phyloP scores from a whole-genome alignment of 352 stramenopile genomes.

The Bremia lactucae region DNA sequence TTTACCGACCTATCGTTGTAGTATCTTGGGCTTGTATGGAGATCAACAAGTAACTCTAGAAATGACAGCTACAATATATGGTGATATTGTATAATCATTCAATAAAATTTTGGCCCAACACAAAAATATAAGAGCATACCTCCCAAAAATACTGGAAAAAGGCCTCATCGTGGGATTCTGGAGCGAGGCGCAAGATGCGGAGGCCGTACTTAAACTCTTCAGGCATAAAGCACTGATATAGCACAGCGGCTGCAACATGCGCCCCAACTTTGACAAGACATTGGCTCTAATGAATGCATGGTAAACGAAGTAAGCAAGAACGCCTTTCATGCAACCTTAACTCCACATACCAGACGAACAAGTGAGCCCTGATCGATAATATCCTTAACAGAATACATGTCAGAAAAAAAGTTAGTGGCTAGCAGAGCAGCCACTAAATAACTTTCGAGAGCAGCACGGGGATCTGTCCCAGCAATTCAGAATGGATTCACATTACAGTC shows the following conservation, averaged over 20 bases:
- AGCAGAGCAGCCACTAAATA: slow-evolving; percentile 70
- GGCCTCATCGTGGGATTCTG: slow-evolving; percentile 52
- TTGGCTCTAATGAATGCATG: slow-evolving; percentile 38
- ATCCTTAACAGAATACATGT: slow-evolving; percentile 55
- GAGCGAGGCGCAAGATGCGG: slow-evolving; percentile 61
- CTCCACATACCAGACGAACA: slow-evolving; percentile 52
- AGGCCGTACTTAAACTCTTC: slow-evolving; percentile 79
- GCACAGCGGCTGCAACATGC: slow-evolving; percentile 66
- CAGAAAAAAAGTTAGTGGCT: slow-evolving; percentile 75
- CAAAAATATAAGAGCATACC: slow-evolving; percentile 20
- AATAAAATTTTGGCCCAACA: no score
- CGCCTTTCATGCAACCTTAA: neutral
- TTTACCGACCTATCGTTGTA: slow-evolving; percentile 46
- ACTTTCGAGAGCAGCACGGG: slow-evolving; percentile 43
- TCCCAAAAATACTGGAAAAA: slow-evolving; percentile 86
- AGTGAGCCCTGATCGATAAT: slow-evolving; percentile 80
- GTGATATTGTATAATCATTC: neutral
- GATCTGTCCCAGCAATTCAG: slow-evolving; percentile 33
- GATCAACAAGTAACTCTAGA: slow-evolving; percentile 69
- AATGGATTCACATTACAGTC: no score
- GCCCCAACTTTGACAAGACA: slow-evolving; percentile 75
- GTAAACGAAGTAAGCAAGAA: slow-evolving; percentile 3
- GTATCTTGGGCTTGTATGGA: slow-evolving; percentile 64
- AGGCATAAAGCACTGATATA: slow-evolving; percentile 74
- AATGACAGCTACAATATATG: slow-evolving; percentile 41